phyloP scores from a whole-genome alignment of 139 green algal genomes.

The Pleodorina starrii region DNA sequence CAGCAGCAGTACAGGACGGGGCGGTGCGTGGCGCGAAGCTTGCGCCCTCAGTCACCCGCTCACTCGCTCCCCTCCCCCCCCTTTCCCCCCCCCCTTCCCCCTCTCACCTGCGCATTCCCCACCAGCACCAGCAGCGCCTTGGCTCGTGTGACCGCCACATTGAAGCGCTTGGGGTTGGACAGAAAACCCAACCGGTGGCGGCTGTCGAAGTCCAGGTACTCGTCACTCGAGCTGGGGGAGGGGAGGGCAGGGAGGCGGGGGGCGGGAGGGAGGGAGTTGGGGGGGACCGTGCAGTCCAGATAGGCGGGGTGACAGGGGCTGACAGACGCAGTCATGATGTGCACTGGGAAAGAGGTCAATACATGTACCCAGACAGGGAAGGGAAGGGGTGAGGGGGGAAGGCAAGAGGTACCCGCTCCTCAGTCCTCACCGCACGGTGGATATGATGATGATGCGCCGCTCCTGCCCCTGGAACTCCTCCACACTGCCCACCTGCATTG shows the following conservation, averaged over 20 bases:
- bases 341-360: no score
- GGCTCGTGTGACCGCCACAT: slow-evolving; percentile 91
- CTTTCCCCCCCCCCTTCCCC: no score
- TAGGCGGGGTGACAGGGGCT: background rate
- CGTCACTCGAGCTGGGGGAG: background rate
- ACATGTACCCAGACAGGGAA: no score
- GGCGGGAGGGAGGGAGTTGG: background rate
- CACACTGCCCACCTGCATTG: slow-evolving; percentile 79
- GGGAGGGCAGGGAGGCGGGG: background rate
- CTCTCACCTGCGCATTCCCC: slow-evolving; percentile 55
- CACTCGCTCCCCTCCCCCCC: no score
- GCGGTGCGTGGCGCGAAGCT: no score
- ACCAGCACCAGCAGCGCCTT: slow-evolving; percentile 75
- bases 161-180: slow-evolving; percentile 90
- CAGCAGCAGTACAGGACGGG: no score
- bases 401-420: no score
- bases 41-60: no score
- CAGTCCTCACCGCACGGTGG: slow-evolving; percentile 74
- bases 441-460: slow-evolving; percentile 88
- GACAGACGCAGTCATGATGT: no score
- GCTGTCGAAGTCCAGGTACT: slow-evolving; percentile 34
- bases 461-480: slow-evolving; percentile 91
- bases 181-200: slow-evolving; percentile 80
- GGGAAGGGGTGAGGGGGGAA: no score
- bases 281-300: background rate